Evolutionary conservation across 495 filamentous ascomycete genomes (phyloP), one percentile per base, ranked within the genome.

Genomic region (Daldinia bambusicola): DNA sequence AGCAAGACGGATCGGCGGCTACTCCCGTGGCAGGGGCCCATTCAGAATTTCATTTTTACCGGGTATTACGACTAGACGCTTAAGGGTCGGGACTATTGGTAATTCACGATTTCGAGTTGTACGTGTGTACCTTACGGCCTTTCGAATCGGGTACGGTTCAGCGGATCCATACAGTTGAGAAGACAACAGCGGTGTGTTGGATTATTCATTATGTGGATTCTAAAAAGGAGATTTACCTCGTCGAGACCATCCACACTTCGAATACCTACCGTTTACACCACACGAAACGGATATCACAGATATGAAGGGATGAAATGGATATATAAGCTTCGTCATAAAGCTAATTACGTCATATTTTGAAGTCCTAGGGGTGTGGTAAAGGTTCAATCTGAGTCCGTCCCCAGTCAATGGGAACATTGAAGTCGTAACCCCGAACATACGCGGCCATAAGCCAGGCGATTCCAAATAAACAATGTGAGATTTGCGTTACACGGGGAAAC

Each of bases 21-120:
- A 26, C 60, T 74, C 1, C 67, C 67, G 16, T 74, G 71, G 71
- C 71, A 74, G 36, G 71, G 67, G 1, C 71, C 71, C 3, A 64
- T 62, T 18, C 70, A 69, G 61, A 73, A 69, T 18, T 66, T 73
- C n/a, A 69, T 69, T 34, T 69, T 73, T 31, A 58, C 64, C 12
- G 61, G 62, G 16, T 69, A 69, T 56, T 65, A 51, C 52, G 66
- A 70, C 16, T 74, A 58, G 41, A n/a, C 30, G 6, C 26, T 26
- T 62, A 36, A n/a, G 16, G 20, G 22, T 37, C 26, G 6, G 20
- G 30, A 36, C 9, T 48, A 10, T 48, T 48, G 0, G 6, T 5
- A 5, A 36, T 36, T 36, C 34, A 36, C 34, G 34, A 36, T 36
- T 26, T 26, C 26, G 26, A 26, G 26, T 26, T 26, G 26, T 26